phyloP scores from a whole-genome alignment of 345 rosid species.

The Iberis pinnata region DNA sequence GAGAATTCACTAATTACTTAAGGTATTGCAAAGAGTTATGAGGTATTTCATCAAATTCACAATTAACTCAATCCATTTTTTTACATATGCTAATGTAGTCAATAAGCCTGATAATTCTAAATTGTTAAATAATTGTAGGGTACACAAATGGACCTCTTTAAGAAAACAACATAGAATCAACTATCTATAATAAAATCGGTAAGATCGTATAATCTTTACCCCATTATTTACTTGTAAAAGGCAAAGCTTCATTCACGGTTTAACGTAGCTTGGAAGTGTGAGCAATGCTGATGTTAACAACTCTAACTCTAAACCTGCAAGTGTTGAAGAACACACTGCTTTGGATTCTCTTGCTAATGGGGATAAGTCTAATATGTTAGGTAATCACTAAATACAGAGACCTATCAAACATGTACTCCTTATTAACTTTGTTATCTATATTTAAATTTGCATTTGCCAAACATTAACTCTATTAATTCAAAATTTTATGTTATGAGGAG shows the following conservation, averaged over 20 bases:
- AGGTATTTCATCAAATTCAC: no score
- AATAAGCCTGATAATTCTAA: not conserved
- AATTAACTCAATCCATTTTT: no score
- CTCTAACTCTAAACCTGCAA: constrained; percentile 12
- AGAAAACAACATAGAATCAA: constrained; percentile 25
- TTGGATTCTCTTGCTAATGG: constrained; percentile 27
- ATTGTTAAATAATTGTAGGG: constrained; percentile 20
- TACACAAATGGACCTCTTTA: constrained; percentile 29
- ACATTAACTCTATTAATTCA: no score
- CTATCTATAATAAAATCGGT: constrained; percentile 10
- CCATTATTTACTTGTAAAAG: not conserved
- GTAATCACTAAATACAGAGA: constrained; percentile 20
- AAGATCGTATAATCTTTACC: not conserved
- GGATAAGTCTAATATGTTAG: constrained; percentile 17
- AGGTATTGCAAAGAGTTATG: no score
- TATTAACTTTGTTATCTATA: no score
- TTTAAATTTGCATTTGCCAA: no score
- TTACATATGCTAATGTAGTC: no score
- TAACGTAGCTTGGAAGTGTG: constrained; percentile 20
- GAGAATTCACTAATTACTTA: constrained; percentile 74
- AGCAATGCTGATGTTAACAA: constrained; percentile 11
- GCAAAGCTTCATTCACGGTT: constrained; percentile 1
- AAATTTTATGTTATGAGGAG: no score
- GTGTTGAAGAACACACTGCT: constrained; percentile 1
- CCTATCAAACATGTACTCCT: no score